A percentile compares a stretch with the other conserved stretches of the same genome.
Conservation (phyloP, 2,329 filamentous ascomycete species). For the Helicocarpus griseus region DNA sequence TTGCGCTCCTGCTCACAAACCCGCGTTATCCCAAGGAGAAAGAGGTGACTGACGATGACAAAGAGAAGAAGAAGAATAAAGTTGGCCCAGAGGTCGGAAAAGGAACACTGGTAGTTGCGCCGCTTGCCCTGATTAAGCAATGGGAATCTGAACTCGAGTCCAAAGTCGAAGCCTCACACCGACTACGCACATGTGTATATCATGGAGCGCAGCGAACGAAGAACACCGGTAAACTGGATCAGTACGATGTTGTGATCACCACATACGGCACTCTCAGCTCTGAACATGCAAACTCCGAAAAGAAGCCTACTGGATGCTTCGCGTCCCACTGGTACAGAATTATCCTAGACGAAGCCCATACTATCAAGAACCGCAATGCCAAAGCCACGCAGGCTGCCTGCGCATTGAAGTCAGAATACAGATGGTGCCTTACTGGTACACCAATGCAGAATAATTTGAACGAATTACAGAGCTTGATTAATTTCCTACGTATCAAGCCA, state of each 20-base stretch:
- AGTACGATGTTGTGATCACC: conserved; percentile 92
- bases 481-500: conserved; percentile 83
- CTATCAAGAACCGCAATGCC: conserved; percentile 95
- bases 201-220: conserved; percentile 83
- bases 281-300: conserved; percentile 65
- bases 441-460: conserved; percentile 98
- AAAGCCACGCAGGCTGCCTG: conserved; percentile 92
- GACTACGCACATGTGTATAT: conserved; percentile 75
- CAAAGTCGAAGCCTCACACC: conserved; percentile 61
- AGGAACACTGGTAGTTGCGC: conserved; percentile 83
- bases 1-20: conserved; percentile 79
- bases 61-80: conserved; percentile 47
- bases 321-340: conserved; percentile 90
- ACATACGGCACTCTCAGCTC: conserved; percentile 94
- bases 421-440: conserved; percentile 94
- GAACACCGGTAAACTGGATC: conserved; percentile 61
- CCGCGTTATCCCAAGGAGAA: conserved; percentile 51
- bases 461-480: conserved; percentile 86
- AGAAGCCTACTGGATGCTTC: conserved; percentile 65
- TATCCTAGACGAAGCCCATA: conserved; percentile 93
- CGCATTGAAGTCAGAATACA: conserved; percentile 71
- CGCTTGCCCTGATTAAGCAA: conserved; percentile 87
- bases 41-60: conserved; percentile 41
- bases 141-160: conserved; percentile 91
- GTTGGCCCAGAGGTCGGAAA: conserved; percentile 61